Base-by-base conservation (phyloP, 164 flowering plant species). In the Brasenia schreberi region DNA sequence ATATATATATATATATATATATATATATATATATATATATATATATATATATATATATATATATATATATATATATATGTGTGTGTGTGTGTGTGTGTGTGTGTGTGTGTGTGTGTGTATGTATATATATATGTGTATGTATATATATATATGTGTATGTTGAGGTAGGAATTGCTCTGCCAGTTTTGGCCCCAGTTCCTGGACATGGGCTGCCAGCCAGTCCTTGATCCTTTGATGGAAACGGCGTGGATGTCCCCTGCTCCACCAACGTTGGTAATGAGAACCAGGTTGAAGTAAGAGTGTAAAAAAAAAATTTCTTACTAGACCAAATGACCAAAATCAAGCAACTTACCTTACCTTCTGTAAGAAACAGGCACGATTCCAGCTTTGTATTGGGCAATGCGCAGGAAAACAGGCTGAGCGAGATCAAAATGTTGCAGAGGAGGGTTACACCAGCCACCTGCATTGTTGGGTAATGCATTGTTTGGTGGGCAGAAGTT, bases 161-260 rank as follows among this genome's bases (percentile, higher is more conserved):
- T 79, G 52, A 87, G 84, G 67, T 77, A 70, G 10, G 77, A 17
- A 76, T 83, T 84, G 87, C 85, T 87, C 67, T 87, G 92, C 96
- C 96, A 88, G 69, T 86, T 89, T 62, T 89, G 96, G 5, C 96
- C 96, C 96, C 96, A 89, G 78, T 89, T 89, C 65, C 96, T 82
- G 3, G 93, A 81, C 96, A 89, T 84, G 23, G 86, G 56, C 67
- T 77, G 77, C 96, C 96, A 89, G 5, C 74, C 75, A 10, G 91
- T 85, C 62, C 74, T 80, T 16, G 93, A 84, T 6, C 96, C 96
- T 71, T 86, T 88, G 76, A 90, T 76, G 18, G 70, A 71, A 14
- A 82, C 93, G 0, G 86, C 68, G 18, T 68, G 76, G 11, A 87
- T 86, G 69, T 87, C 96, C 5, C 96, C 96, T 11, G 92, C 86